A percentile compares a stretch with the other conserved stretches of the same genome.
Evolutionary conservation across 208 protist genomes (phyloP).

Genomic region (Acanthamoeba sp.): DNA sequence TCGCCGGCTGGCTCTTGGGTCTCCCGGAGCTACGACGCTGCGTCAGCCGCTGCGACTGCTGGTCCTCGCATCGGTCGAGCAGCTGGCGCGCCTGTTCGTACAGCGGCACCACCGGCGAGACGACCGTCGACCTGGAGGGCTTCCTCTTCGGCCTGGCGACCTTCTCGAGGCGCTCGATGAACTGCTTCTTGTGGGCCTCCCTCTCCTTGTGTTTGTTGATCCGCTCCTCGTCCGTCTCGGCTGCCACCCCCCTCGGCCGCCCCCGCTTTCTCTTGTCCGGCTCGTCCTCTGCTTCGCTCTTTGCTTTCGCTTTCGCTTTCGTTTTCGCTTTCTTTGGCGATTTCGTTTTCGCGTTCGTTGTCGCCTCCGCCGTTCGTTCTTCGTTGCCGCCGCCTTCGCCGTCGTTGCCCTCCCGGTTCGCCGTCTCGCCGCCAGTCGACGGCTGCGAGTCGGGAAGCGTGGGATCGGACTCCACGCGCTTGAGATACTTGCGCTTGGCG

Average conservation of each 20-base stretch:
- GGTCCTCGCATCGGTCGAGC: not conserved
- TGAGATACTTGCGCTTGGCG: not conserved
- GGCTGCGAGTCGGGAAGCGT: conserved; percentile 24
- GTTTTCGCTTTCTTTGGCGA: too few species aligned
- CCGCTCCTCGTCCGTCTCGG: not conserved
- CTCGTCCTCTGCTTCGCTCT: not conserved
- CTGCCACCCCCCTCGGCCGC: not conserved
- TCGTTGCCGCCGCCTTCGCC: too few species aligned
- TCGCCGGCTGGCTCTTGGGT: too few species aligned
- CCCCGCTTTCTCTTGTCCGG: not conserved
- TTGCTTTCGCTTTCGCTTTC: not conserved
- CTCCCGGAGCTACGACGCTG: too few species aligned
- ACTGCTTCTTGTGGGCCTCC: not conserved
- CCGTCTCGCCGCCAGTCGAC: too few species aligned
- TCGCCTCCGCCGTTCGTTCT: too few species aligned
- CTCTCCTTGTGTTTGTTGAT: not conserved
- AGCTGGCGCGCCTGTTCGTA: not conserved
- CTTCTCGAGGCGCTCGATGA: not conserved
- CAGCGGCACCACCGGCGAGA: not conserved
- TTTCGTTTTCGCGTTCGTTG: too few species aligned
- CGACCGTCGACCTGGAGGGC: too few species aligned
- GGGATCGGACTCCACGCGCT: not conserved
- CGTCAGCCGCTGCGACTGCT: too few species aligned
- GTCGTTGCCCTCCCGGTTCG: too few species aligned
- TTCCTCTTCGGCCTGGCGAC: not conserved